Base-by-base conservation (phyloP, 2,329 filamentous ascomycete species). In the Beauveria sp. region DNA sequence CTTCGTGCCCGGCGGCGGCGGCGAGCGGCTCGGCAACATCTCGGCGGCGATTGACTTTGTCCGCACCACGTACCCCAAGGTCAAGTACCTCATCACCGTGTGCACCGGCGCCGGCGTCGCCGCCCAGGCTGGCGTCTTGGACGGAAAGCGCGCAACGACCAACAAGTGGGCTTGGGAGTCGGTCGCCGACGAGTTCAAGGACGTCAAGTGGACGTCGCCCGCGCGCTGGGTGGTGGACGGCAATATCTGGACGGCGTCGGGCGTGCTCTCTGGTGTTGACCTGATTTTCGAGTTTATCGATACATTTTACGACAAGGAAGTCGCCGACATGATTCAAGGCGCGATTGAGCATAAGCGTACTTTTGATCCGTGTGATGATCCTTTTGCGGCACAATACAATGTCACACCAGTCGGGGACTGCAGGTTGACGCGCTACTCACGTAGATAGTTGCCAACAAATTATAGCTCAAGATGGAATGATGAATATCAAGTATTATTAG, bases 201-300 rank as follows among this genome's bases (percentile, higher is more conserved):
- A 76, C 0, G 82, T 86, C 0, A 68, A 81, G 1, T 90, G 86
- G 86, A 77, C 85, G 30, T 72, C 76, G 1, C 75, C 78, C 45
- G 86, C 86, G 28, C 76, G 86, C 49, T 89, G 86, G 85, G 82
- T 88, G 0, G 73, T 77, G 0, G 85, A 89, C 70, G 85, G 82
- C 5, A 86, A 87, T 59, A 73, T 88, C 3, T 89, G 86, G 85
- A 84, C 81, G 3, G 82, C 81, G 4, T 85, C 83, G 1, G 86
- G 87, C 46, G 65, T 66, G 18, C 55, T 57, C 7, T 50, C 64
- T 1, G 65, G 65, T 7, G 56, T 67, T 6, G 64, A 67, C 47
- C 34, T 63, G 24, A 66, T 65, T 22, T 62, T 67, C 38, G 62
- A 63, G 9, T 67, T 67, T 30, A 62, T 67, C 14, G 63, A 67